These are phyloP conservation scores for Auricularia cornea DNA, from an alignment of 768 basidiomycete species.

Conservation along the genomic window DNA sequence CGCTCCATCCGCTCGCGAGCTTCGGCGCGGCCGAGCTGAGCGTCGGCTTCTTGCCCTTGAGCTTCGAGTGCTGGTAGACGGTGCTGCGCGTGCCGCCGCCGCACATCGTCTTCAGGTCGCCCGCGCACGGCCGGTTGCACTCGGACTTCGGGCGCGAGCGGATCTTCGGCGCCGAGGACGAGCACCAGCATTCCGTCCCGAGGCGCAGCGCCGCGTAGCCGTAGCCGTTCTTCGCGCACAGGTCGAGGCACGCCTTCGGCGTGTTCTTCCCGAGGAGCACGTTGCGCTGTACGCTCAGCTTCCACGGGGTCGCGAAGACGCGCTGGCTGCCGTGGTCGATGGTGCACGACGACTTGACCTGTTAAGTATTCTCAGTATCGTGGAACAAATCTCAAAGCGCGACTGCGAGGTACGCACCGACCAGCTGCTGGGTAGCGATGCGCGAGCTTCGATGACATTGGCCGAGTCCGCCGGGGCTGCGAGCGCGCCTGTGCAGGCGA, in stretches of 20 bases:
- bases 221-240: not conserved
- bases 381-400: too few relatives aligned
- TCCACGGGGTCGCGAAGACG: not conserved
- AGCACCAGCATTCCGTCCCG: not conserved
- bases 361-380: too few relatives aligned
- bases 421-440: not conserved
- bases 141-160: not conserved
- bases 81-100: not conserved
- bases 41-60: not conserved
- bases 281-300: not conserved
- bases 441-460: not conserved
- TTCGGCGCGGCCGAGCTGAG: not conserved
- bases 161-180: not conserved
- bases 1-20: not conserved
- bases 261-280: not conserved
- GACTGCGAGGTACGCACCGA: too few relatives aligned
- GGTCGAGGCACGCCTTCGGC: not conserved
- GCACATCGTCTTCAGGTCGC: not conserved
- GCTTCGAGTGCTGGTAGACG: not conserved
- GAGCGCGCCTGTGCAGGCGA: not conserved
- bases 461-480: not conserved
- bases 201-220: not conserved
- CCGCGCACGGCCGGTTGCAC: not conserved
- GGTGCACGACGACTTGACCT: not conserved
- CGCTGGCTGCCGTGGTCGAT: not conserved